Conservation (phyloP, 352 stramenopile genomes). For the Phytopythium litorale region DNA sequence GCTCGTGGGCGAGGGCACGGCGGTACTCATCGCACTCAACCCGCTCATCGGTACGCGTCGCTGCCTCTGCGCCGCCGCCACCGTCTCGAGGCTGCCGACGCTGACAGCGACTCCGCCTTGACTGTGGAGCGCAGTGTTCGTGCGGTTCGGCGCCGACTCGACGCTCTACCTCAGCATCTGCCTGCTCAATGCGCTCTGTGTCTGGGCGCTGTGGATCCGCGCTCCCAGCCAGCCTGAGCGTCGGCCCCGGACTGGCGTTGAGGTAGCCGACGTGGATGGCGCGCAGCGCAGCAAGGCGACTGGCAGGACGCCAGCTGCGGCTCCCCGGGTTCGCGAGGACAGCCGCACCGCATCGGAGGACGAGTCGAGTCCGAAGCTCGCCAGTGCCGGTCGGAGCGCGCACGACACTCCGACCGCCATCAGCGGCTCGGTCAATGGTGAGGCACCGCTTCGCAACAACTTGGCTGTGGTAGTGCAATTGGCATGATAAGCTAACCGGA, state of each 20-base stretch:
- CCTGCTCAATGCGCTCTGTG: conserved; percentile 33
- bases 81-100: background rate
- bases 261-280: too few species aligned
- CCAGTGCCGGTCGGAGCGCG: background rate
- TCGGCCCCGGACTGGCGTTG: too few species aligned
- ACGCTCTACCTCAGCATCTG: conserved; percentile 19
- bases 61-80: too few species aligned
- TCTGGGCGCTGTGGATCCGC: conserved; percentile 46
- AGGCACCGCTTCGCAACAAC: background rate
- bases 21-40: conserved; percentile 36
- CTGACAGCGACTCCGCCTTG: too few species aligned
- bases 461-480: background rate
- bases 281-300: background rate
- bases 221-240: conserved; percentile 1
- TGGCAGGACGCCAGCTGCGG: background rate
- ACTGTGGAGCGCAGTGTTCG: conserved; percentile 23
- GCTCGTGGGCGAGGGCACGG: conserved; percentile 19
- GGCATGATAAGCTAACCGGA: background rate
- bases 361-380: background rate
- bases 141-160: conserved; percentile 34
- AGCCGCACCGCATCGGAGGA: background rate
- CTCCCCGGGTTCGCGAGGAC: background rate
- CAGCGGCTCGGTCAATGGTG: conserved; percentile 5
- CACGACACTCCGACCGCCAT: background rate
- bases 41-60: conserved; percentile 28